Percentiles rank a stretch among this genome's conserved stretches.
Conservation (phyloP, 495 filamentous ascomycete genomes). For the Sporormia fimetaria region DNA sequence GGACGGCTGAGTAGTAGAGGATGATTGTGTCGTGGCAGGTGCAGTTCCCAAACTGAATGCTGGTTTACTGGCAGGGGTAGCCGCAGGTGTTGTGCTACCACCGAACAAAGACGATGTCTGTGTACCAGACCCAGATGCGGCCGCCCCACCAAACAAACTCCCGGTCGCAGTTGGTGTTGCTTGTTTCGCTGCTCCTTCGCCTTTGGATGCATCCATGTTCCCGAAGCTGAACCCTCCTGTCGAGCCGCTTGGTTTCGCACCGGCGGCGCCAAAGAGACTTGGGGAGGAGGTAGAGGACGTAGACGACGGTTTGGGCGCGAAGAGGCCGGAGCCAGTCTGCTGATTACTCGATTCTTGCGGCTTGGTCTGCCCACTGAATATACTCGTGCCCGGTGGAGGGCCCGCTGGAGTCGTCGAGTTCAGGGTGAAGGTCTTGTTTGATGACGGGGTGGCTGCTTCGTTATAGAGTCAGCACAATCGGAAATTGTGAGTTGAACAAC, state of each 20-base stretch:
- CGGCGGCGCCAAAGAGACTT: background rate
- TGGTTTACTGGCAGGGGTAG: conserved; percentile 7
- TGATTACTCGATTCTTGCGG: conserved; percentile 16
- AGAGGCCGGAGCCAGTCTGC: conserved; percentile 1
- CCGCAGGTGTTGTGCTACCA: conserved; percentile 18
- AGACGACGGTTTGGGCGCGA: conserved; percentile 3
- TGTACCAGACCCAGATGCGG: conserved; percentile 3
- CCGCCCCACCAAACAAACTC: conserved; percentile 9
- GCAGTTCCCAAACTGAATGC: conserved; percentile 15
- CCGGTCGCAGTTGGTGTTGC: background rate
- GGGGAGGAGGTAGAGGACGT: background rate
- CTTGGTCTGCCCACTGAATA: conserved; percentile 22
- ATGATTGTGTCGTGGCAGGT: conserved; percentile 9
- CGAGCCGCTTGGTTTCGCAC: background rate
- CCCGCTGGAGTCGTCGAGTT: conserved; percentile 55
- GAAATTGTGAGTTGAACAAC: background rate
- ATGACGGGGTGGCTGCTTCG: conserved; percentile 23
- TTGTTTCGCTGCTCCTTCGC: conserved; percentile 5
- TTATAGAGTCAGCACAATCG: conserved; percentile 5
- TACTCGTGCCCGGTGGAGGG: conserved; percentile 39
- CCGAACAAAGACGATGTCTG: conserved; percentile 17
- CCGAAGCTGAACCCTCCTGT: conserved; percentile 6
- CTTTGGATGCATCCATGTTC: conserved; percentile 10
- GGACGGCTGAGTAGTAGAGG: conserved; percentile 6
- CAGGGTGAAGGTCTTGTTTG: conserved; percentile 38